Evolutionary conservation across 108 stramenopile species (phyloP), one percentile per base, ranked within the genome.

Genomic region (Mediolabrus comicus): DNA sequence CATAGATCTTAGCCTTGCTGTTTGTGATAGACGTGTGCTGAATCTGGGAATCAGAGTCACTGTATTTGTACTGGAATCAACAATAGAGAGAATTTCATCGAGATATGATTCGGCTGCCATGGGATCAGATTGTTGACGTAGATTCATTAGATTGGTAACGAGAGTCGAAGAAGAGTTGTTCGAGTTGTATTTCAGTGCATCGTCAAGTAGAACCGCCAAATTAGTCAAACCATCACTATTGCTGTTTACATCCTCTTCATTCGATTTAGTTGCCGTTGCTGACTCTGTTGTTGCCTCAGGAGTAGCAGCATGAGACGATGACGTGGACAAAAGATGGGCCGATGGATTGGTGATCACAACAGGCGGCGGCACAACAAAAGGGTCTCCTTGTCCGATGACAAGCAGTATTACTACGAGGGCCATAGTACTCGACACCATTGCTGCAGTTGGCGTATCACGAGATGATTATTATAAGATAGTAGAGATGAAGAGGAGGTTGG

Each of bases 1-100:
- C 22, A 89, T 52, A 7, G 81, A 72, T 3, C 73, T 74, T 59
- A 72, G 71, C 36, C 87, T 69, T 12, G 85, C 83, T 33, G 83
- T 28, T 35, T 66, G 62, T 11, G 87, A 89, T 38, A 83, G 72
- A 34, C 79, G 59, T 4, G 83, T 62, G 17, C 69, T 57, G 12
- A 80, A 30, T 13, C 56, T 56, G 9, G 79, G 69, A 81, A 85
- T 86, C 22, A 80, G 68, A 7, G 85, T 80, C 19, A 7, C n/a
- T 11, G 10, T 17, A 10, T 67, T 28, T 2, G 64, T 17, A 17
- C 46, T 4, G 39, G 39, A n/a, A 67, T 25, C 65, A 19, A 67
- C 10, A 9, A 30, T 17, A 13, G 24, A 19, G 12, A 67, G n/a
- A 26, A 67, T 19, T 0, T 59, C 32, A 3, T 67, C 28, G 14